Evolutionary conservation across 1,284 basidiomycete species (phyloP).

Genomic region (Pseudozyma hubeiensis): DNA sequence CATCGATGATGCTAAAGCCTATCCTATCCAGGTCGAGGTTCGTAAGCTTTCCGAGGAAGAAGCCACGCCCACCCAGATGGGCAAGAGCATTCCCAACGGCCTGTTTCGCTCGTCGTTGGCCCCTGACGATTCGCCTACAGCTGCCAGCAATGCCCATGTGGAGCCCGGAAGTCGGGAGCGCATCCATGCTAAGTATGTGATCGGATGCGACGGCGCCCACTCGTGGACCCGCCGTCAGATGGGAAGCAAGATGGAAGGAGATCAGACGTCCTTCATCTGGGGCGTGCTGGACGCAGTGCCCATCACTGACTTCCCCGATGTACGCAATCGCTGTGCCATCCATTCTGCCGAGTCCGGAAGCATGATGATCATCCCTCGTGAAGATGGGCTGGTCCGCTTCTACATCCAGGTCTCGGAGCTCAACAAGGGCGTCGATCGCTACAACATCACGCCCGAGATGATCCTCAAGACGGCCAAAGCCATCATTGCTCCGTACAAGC

Average conservation of each 20-base stretch:
- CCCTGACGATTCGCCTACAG: constrained; percentile 25
- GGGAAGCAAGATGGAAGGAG: constrained; percentile 65
- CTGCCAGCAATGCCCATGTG: background rate
- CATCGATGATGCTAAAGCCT: constrained; percentile 21
- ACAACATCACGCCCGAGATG: constrained; percentile 74
- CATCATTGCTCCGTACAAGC: constrained; percentile 77
- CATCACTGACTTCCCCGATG: constrained; percentile 74
- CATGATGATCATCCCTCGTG: constrained; percentile 81
- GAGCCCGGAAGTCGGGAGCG: constrained; percentile 23
- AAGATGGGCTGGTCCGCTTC: constrained; percentile 76
- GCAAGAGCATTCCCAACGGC: constrained; percentile 31
- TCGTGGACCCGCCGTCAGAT: constrained; percentile 38
- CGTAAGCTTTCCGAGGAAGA: constrained; percentile 32
- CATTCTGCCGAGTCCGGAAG: constrained; percentile 72
- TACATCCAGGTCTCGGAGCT: constrained; percentile 78
- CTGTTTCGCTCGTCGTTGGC: constrained; percentile 34
- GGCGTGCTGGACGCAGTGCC: constrained; percentile 53
- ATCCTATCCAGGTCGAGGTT: constrained; percentile 24
- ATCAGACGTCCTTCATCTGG: constrained; percentile 69
- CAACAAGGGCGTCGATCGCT: constrained; percentile 76
- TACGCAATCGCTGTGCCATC: constrained; percentile 77
- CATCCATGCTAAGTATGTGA: constrained; percentile 44
- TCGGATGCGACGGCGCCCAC: constrained; percentile 46
- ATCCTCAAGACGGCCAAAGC: constrained; percentile 77
- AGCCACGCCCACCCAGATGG: constrained; percentile 35